Evolutionary conservation across 1,284 basidiomycete species (phyloP).

Genomic region (Amylostereum chailletii): DNA sequence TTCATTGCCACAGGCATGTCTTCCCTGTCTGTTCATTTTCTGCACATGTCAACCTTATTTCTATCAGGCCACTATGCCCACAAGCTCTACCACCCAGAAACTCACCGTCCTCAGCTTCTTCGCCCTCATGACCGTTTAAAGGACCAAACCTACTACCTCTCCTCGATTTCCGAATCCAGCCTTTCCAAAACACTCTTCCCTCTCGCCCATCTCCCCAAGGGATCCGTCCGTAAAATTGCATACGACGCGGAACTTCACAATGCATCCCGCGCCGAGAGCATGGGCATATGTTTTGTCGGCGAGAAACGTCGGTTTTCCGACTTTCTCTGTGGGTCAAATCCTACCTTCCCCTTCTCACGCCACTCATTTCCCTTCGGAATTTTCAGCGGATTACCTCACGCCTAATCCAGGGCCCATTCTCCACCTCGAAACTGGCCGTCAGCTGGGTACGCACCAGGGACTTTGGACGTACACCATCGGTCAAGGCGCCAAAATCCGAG

Average conservation of each 20-base stretch:
- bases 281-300: constrained; percentile 97
- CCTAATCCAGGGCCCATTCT: constrained; percentile 65
- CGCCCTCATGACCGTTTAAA: constrained; percentile 64
- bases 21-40: not conserved
- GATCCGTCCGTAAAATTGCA: constrained; percentile 76
- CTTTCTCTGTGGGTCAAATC: constrained; percentile 55
- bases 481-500: constrained; percentile 61
- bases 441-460: constrained; percentile 63
- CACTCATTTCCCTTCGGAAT: not conserved
- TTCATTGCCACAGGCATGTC: constrained; percentile 76
- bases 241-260: constrained; percentile 61
- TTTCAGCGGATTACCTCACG: constrained; percentile 68
- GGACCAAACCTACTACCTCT: constrained; percentile 93
- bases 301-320: constrained; percentile 66
- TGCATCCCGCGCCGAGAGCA: constrained; percentile 78
- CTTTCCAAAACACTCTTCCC: constrained; percentile 75
- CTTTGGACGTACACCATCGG: constrained; percentile 90
- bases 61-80: constrained; percentile 82
- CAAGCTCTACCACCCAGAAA: constrained; percentile 25
- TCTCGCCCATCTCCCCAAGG: constrained; percentile 59
- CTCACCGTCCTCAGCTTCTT: constrained; percentile 50
- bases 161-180: constrained; percentile 61
- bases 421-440: constrained; percentile 42
- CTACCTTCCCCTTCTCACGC: constrained; percentile 2
- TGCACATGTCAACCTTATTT: constrained; percentile 1